Percentiles rank a stretch among this genome's conserved stretches.
Evolutionary conservation across 345 rosid species (phyloP).

Genomic region (Mangifera indica): DNA sequence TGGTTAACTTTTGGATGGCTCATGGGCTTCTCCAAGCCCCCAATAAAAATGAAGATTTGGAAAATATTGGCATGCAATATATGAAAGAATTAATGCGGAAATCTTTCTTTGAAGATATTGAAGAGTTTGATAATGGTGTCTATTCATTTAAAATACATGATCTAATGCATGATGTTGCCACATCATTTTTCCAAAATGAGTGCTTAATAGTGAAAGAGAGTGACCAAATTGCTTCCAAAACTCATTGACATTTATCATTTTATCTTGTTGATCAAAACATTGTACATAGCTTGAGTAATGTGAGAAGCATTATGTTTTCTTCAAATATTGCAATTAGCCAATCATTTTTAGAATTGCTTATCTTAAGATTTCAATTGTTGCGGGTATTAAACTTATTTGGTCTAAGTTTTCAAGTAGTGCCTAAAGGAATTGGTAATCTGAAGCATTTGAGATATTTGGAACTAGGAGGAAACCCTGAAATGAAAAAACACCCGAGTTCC

Average conservation of each 20-base stretch:
- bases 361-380: slow-evolving; percentile 17
- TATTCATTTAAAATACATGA: background rate
- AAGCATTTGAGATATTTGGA: slow-evolving; percentile 35
- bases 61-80: background rate
- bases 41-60: background rate
- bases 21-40: background rate
- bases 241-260: background rate
- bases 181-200: background rate
- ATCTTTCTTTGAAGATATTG: background rate
- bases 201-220: background rate
- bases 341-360: slow-evolving; percentile 4
- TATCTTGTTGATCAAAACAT: too few species aligned
- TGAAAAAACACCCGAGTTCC: slow-evolving; percentile 23
- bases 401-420: slow-evolving; percentile 12
- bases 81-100: background rate
- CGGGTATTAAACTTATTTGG: slow-evolving; percentile 14
- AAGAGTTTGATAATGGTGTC: accelerated
- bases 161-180: background rate
- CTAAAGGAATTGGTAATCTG: slow-evolving; percentile 2
- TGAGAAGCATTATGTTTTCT: slow-evolving; percentile 21
- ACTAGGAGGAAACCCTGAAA: background rate
- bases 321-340: background rate
- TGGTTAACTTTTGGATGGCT: background rate
- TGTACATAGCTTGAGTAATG: background rate
- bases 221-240: background rate